Evolutionary conservation across 1,284 basidiomycete genomes (phyloP).

Genomic region (Xerocomus minutiporus): DNA sequence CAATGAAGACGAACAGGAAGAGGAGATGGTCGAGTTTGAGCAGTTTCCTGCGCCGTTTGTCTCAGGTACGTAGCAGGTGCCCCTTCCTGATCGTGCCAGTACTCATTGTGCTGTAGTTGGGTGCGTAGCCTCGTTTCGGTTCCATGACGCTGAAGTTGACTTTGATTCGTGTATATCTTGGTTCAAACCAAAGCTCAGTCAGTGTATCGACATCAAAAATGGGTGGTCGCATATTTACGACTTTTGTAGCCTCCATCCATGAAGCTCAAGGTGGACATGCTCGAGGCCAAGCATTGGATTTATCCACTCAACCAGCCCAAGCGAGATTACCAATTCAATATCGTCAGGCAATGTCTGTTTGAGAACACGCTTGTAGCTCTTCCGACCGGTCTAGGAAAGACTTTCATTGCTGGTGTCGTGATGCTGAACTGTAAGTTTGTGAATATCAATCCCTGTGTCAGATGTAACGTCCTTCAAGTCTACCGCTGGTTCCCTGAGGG

Average conservation of each 20-base stretch:
- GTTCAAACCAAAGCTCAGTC: conserved; percentile 29
- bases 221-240: conserved; percentile 7
- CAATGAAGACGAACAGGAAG: conserved; percentile 45
- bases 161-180: not conserved
- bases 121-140: conserved; percentile 34
- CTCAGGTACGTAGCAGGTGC: conserved; percentile 41
- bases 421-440: conserved; percentile 82
- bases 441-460: not conserved
- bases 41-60: conserved; percentile 78
- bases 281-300: conserved; percentile 85
- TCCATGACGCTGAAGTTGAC: conserved; percentile 5
- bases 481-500: conserved; percentile 93
- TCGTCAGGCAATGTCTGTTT: conserved; percentile 81
- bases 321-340: conserved; percentile 95
- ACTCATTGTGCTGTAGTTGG: conserved; percentile 37
- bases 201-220: not conserved
- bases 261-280: conserved; percentile 70
- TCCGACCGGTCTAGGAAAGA: conserved; percentile 97
- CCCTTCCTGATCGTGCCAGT: not conserved
- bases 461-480: conserved; percentile 42
- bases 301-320: conserved; percentile 88
- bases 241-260: conserved; percentile 61
- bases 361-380: conserved; percentile 94
- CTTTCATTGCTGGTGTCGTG: conserved; percentile 95
- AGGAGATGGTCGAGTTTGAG: conserved; percentile 64